Evolutionary conservation across 495 filamentous ascomycete genomes (phyloP), one percentile per base, ranked within the genome.

Genomic region (Tuber melanosporum): DNA sequence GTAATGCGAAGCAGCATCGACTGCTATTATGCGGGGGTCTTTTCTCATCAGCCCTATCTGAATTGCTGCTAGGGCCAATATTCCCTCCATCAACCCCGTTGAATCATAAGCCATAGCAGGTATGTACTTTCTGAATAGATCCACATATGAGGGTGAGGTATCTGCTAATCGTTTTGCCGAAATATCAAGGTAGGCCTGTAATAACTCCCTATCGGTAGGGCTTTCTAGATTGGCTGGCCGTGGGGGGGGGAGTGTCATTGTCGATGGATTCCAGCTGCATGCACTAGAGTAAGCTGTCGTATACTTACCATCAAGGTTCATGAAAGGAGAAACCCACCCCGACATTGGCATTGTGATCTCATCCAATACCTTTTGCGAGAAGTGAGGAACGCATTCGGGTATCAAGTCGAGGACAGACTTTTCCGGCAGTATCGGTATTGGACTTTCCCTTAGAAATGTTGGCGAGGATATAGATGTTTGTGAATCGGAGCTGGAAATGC

Each of bases 51-150:
- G 71, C 43, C 79, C 78, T 57, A 72, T 81, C 73, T 82, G 80
- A 44, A 82, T 49, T 9, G 80, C 79, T 17, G 80, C 80, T 22
- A 82, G 19, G 10, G 79, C 80, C 62, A 82, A 45, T 72, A 82
- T 82, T 41, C 76, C 80, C 76, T 82, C 80, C 80, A 82, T 82
- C 76, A 82, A 74, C 22, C 76, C 80, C 74, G 80, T 72, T 3
- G 75, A 78, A 46, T 78, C 73, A 74, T 82, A 80, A 43, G 80
- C 80, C 80, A 82, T 82, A n/a, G 80, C 80, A 70, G 80, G 80
- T 73, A 82, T 76, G 49, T 82, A 82, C 43, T 82, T 82, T 44
- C 80, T 71, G 43, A 82, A 82, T 45, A 82, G 39, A 36, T 82
- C 80, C 39, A 82, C 76, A 71, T 82, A 78, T 66, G 80, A 82